Base-by-base conservation (phyloP, 768 basidiomycete species). In the Mycena vitilis region DNA sequence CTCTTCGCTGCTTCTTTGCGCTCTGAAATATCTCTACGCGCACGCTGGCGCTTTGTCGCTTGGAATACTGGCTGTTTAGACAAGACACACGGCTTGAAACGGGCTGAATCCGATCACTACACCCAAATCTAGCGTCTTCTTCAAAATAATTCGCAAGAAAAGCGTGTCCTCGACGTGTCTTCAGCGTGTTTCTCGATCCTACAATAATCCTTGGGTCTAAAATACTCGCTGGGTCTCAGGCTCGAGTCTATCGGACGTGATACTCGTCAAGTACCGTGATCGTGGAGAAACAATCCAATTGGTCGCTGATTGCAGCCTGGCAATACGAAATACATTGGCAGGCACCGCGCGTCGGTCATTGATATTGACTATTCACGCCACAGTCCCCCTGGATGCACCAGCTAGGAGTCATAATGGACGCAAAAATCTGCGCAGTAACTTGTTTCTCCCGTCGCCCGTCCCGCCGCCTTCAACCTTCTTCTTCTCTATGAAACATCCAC, bases 231-330 rank as follows among this genome's bases (percentile, higher is more conserved):
- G 44, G 42, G n/a, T 59, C 57, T 20, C 57, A 59, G 30, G 44
- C 42, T 25, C 30, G 40, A 59, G 57, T n/a, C 47, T 59, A 37
- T 36, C 16, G 45, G 44, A 47, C 45, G 36, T 60, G 45, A 37
- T 49, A 37, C 5, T 13, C 45, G 37, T 47, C 22, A n/a, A 25
- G 45, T 60, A 60, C 58, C 45, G 58, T 60, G 47, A 60, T 49
- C 58, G 47, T 48, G 58, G 48, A 60, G n/a, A 23, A 45, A 15
- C 10, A 40, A 45, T 45, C 44, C 44, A 45, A 45, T 45, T 20
- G 44, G 44, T 45, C 18, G 44, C 20, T 18, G n/a, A n/a, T n/a
- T n/a, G n/a, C n/a, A 45, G 16, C 10, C 44, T 45, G 44, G 44
- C 44, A 18, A 18, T 45, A 45, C 20, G 44, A 45, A 45, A 45